These are phyloP conservation scores for Tolypocladium capitatum DNA, from an alignment of 2,329 filamentous ascomycete species.

Conservation along the genomic window DNA sequence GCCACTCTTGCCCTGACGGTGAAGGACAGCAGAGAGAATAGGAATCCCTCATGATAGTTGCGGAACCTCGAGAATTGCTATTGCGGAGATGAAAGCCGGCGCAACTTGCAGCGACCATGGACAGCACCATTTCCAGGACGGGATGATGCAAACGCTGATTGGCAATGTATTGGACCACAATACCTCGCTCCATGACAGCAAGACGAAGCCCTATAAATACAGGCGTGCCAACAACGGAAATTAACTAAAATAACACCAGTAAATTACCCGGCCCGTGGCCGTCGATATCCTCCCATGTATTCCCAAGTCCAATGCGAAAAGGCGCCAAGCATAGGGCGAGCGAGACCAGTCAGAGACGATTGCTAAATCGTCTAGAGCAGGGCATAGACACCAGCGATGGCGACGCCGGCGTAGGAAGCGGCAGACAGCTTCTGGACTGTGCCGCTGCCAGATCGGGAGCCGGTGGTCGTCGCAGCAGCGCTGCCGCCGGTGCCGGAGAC, in stretches of 20 bases:
- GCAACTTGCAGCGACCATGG: too few species aligned
- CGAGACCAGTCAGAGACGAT: too few species aligned
- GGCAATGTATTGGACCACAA: neutral
- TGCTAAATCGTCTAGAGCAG: too few species aligned
- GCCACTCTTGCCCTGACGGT: too few species aligned
- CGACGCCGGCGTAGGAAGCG: neutral
- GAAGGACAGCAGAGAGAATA: too few species aligned
- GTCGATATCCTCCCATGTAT: neutral
- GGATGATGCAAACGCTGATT: neutral
- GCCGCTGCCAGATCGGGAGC: too few species aligned
- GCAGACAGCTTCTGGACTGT: neutral
- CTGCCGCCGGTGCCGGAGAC: conserved; percentile 1
- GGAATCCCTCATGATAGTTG: too few species aligned
- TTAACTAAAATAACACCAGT: neutral
- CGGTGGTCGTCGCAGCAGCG: too few species aligned
- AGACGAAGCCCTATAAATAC: neutral
- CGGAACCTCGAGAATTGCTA: too few species aligned
- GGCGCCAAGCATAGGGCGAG: neutral
- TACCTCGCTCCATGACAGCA: neutral
- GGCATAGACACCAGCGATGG: neutral
- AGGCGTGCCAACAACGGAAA: neutral
- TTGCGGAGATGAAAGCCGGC: too few species aligned
- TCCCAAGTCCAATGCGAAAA: neutral
- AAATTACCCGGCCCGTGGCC: neutral
- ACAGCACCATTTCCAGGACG: neutral